phyloP scores from a whole-genome alignment of 495 filamentous ascomycete species.

The Neurospora africana region DNA sequence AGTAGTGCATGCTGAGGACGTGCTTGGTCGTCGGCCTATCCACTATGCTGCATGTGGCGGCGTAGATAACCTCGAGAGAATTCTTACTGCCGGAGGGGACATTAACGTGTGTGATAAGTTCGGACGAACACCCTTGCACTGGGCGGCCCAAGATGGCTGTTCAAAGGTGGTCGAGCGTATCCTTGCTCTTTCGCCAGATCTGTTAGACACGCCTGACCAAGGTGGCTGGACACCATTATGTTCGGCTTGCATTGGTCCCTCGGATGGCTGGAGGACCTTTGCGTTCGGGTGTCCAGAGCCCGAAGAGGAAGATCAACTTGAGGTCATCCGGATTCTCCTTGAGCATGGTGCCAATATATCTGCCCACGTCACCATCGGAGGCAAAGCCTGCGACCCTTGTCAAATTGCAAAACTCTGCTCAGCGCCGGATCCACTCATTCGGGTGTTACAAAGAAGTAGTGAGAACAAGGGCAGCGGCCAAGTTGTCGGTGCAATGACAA shows the following conservation, averaged over 20 bases:
- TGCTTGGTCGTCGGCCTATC: neutral
- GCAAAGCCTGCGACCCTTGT: neutral
- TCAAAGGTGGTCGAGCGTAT: neutral
- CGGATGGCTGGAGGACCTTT: accelerated
- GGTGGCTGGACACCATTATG: neutral
- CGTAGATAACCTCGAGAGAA: neutral
- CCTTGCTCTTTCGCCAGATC: neutral
- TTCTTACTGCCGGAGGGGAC: neutral
- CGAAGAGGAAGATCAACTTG: neutral
- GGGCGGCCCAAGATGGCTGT: neutral
- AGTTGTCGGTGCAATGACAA: neutral
- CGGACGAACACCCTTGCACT: neutral
- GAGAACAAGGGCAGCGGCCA: neutral
- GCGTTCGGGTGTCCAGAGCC: neutral
- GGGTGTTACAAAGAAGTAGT: neutral
- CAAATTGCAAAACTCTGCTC: neutral
- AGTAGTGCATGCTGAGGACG: neutral
- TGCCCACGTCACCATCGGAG: neutral
- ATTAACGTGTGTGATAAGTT: neutral
- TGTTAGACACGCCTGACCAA: neutral
- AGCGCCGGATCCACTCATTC: neutral
- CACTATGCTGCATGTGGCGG: neutral
- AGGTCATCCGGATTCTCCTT: neutral
- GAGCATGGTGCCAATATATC: neutral
- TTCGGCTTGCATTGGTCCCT: neutral